Percentiles rank a stretch among this genome's conserved stretches.
phyloP scores from a whole-genome alignment of 768 basidiomycete genomes.

The Trametes cubensis region DNA sequence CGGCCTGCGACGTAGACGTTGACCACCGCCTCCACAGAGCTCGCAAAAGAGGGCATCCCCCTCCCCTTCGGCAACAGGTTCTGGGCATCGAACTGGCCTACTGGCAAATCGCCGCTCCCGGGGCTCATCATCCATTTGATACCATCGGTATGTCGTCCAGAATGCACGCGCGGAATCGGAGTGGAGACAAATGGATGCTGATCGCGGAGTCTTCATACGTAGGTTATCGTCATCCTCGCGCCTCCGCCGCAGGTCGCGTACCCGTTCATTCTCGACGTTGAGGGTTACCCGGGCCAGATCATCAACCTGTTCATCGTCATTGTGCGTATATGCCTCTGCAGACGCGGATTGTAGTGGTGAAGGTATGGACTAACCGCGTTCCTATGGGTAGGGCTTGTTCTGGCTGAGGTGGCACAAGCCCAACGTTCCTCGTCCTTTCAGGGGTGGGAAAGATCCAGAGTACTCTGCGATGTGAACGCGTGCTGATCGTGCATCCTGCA shows the following conservation, averaged over 20 bases:
- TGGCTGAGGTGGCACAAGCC: conserved; percentile 58
- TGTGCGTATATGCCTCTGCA: conserved; percentile 38
- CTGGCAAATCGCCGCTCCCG: conserved; percentile 57
- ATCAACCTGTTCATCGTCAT: conserved; percentile 58
- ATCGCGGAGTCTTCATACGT: background rate
- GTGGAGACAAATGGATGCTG: no score
- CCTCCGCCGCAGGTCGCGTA: conserved; percentile 57
- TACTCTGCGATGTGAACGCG: background rate
- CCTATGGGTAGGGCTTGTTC: conserved; percentile 45
- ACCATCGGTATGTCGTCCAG: conserved; percentile 49
- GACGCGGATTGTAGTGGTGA: background rate
- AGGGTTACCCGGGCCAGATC: conserved; percentile 56
- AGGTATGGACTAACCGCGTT: background rate
- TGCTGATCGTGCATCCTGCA: conserved; percentile 5
- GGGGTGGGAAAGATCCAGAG: conserved; percentile 38
- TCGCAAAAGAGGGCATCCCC: conserved; percentile 66
- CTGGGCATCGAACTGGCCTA: conserved; percentile 67
- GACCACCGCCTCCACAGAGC: conserved; percentile 31
- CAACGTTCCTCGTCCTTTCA: conserved; percentile 52
- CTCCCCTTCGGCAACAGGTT: conserved; percentile 60
- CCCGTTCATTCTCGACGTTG: conserved; percentile 63
- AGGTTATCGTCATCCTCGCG: conserved; percentile 56
- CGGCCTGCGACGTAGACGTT: background rate
- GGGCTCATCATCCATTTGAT: conserved; percentile 59
- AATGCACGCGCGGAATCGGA: no score